phyloP scores from a whole-genome alignment of 805 yeast species.

The Cyberlindnera suaveolens region DNA sequence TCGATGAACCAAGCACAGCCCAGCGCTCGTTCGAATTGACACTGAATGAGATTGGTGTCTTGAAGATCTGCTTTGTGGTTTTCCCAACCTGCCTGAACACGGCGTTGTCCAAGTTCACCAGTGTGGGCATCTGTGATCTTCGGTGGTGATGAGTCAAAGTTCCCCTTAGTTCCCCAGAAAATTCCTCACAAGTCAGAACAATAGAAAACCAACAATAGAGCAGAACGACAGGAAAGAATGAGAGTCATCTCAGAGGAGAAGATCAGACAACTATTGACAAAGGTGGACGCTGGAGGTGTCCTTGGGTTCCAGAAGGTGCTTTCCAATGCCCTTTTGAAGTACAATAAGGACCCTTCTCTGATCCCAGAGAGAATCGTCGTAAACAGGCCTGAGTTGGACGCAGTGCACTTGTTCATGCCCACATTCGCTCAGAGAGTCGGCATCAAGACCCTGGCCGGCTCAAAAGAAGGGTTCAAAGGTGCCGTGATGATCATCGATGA shows the following conservation, averaged over 20 bases:
- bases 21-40: constrained; percentile 37
- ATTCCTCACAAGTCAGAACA: no score
- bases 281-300: constrained; percentile 25
- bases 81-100: constrained; percentile 10
- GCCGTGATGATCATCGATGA: constrained; percentile 45
- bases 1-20: constrained; percentile 52
- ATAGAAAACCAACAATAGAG: no score
- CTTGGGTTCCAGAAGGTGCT: constrained; percentile 32
- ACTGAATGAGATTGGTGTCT: constrained; percentile 34
- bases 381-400: constrained; percentile 27
- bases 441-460: constrained; percentile 53
- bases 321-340: constrained; percentile 33
- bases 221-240: constrained; percentile 20
- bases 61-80: constrained; percentile 25
- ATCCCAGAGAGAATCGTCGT: constrained; percentile 52
- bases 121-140: constrained; percentile 7
- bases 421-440: constrained; percentile 53
- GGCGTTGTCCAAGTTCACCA: constrained; percentile 17
- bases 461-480: constrained; percentile 55
- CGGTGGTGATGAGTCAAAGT: no score
- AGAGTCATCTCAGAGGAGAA: constrained; percentile 28
- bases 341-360: constrained; percentile 35
- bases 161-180: no score
- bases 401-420: constrained; percentile 60
- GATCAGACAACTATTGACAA: constrained; percentile 23